Percentiles rank a stretch among this genome's conserved stretches.
These are phyloP conservation scores for Globisporangium abappressorium DNA, from an alignment of 352 stramenopile species.

Conservation along the genomic window DNA sequence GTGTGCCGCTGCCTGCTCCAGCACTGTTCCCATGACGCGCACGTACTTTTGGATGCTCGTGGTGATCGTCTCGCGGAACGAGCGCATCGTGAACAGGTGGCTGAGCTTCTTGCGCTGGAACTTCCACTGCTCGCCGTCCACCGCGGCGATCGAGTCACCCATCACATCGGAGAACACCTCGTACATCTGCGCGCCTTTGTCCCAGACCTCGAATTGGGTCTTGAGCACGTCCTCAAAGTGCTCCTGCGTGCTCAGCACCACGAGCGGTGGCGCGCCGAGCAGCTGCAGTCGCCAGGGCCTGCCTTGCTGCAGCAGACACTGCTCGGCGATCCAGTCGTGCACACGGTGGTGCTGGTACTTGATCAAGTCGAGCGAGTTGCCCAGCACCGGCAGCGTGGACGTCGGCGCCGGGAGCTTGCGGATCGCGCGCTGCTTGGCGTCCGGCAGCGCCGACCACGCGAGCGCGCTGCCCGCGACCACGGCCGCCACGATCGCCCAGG, in stretches of 20 bases:
- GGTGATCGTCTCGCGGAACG: slow-evolving; percentile 35
- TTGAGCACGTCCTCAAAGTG: slow-evolving; percentile 44
- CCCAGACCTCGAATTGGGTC: slow-evolving; percentile 67
- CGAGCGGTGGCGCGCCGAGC: slow-evolving; percentile 31
- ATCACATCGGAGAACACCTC: slow-evolving; percentile 43
- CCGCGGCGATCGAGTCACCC: slow-evolving; percentile 53
- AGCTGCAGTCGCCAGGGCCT: slow-evolving; percentile 36
- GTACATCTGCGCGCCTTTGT: slow-evolving; percentile 49
- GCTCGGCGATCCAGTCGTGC: slow-evolving; percentile 47
- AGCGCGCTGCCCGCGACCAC: slow-evolving; percentile 7
- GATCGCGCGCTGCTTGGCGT: slow-evolving; percentile 14
- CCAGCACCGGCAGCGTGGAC: slow-evolving; percentile 39
- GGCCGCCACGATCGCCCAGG: slow-evolving; percentile 1
- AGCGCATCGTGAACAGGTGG: slow-evolving; percentile 70
- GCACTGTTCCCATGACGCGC: slow-evolving; percentile 22
- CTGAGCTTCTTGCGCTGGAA: slow-evolving; percentile 69
- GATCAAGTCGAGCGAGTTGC: slow-evolving; percentile 45
- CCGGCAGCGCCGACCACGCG: slow-evolving; percentile 9
- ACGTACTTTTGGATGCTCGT: slow-evolving; percentile 40
- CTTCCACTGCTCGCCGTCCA: slow-evolving; percentile 46
- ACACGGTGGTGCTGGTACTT: slow-evolving; percentile 34
- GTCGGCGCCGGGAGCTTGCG: slow-evolving; percentile 24
- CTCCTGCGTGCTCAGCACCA: slow-evolving; percentile 36
- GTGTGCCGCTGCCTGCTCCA: slow-evolving; percentile 13
- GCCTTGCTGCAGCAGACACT: slow-evolving; percentile 35